Conservation (phyloP, 768 basidiomycete genomes). For the Lactifluus echinatus region DNA sequence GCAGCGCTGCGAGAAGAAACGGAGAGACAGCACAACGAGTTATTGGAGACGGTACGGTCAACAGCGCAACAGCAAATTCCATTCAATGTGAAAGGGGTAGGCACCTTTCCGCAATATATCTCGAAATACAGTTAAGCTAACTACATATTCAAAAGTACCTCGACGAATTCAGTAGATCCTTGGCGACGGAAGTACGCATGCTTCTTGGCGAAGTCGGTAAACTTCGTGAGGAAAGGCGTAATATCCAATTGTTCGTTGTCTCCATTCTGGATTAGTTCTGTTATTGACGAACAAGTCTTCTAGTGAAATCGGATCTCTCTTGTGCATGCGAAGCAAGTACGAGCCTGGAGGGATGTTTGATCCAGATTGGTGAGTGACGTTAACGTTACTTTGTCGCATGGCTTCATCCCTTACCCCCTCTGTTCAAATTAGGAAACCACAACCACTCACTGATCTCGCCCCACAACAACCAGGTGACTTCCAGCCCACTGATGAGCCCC, state of each 20-base stretch:
- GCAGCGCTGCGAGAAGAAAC: slow-evolving; percentile 64
- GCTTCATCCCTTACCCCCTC: neutral
- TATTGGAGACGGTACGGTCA: slow-evolving; percentile 54
- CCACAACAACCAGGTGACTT: slow-evolving; percentile 16
- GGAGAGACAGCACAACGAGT: slow-evolving; percentile 55
- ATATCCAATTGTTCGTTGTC: slow-evolving; percentile 62
- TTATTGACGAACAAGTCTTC: neutral
- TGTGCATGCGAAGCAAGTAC: slow-evolving; percentile 66
- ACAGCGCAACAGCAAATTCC: slow-evolving; percentile 72
- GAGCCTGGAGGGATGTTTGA: slow-evolving; percentile 83
- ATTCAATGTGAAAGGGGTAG: slow-evolving; percentile 76
- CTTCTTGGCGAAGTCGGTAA: slow-evolving; percentile 78
- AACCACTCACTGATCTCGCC: slow-evolving; percentile 27
- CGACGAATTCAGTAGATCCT: slow-evolving; percentile 79
- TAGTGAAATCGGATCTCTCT: slow-evolving; percentile 68
- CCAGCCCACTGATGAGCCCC: slow-evolving; percentile 22
- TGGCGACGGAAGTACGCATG: slow-evolving; percentile 78
- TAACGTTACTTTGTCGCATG: neutral
- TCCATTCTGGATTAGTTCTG: neutral
- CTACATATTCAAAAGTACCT: slow-evolving; percentile 46
- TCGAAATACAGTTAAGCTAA: slow-evolving; percentile 5
- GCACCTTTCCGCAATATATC: slow-evolving; percentile 21
- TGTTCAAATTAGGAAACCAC: slow-evolving; percentile 38
- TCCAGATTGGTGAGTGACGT: slow-evolving; percentile 51
- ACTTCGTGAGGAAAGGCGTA: slow-evolving; percentile 68